A percentile compares a stretch with the other conserved stretches of the same genome.
These are phyloP conservation scores for Luffa aegyptiaca DNA, from an alignment of 306 rosid genomes.

Conservation along the genomic window DNA sequence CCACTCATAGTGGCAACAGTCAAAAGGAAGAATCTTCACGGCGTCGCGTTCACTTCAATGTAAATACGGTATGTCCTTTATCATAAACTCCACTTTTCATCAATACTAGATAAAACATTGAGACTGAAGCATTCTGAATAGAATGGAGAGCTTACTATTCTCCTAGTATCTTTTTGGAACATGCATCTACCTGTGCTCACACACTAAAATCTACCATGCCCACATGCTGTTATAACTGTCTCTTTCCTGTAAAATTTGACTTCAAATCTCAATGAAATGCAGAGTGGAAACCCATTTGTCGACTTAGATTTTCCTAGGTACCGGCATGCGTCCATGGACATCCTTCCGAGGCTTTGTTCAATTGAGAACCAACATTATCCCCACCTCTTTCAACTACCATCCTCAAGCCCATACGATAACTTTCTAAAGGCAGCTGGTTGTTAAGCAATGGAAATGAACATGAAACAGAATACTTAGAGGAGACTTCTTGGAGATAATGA, in stretches of 20 bases:
- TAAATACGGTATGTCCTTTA: conserved; percentile 24
- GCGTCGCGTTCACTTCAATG: conserved; percentile 16
- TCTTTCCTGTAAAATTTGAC: not conserved
- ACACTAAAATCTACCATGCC: not conserved
- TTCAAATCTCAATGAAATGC: conserved; percentile 23
- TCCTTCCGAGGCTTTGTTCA: conserved; percentile 37
- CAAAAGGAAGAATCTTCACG: conserved; percentile 17
- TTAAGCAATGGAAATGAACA: conserved; percentile 10
- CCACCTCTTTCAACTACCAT: conserved; percentile 53
- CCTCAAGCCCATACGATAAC: conserved; percentile 64
- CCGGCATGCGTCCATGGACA: conserved; percentile 18
- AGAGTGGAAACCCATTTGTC: conserved; percentile 55
- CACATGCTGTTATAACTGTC: not conserved
- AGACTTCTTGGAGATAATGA: not conserved
- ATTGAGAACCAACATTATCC: conserved; percentile 44
- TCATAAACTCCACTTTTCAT: conserved; percentile 11
- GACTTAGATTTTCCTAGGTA: conserved; percentile 24
- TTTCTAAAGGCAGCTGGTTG: conserved; percentile 77
- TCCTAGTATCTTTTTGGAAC: not conserved
- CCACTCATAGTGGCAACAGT: conserved; percentile 17
- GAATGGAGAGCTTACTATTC: not conserved
- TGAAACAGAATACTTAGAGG: not conserved
- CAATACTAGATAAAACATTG: not conserved
- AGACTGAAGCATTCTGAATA: not conserved
- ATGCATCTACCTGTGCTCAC: not conserved